Evolutionary conservation across 352 stramenopile species (phyloP).

Genomic region (Phytopythium oedochilum): DNA sequence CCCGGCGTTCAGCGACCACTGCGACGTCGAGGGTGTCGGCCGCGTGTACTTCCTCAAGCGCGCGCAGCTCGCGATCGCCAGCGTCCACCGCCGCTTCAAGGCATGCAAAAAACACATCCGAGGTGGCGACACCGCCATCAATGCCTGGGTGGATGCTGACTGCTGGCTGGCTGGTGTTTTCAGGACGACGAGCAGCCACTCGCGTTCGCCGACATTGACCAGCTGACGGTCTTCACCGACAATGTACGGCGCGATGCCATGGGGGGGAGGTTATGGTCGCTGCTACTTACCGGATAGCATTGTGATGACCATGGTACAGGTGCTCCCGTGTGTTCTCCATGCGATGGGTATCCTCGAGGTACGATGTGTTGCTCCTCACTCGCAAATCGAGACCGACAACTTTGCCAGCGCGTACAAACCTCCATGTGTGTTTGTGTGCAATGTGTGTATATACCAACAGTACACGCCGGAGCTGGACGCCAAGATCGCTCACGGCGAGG

Average conservation of each 20-base stretch:
- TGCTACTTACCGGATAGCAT: neutral
- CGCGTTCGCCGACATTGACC: slow-evolving; percentile 51
- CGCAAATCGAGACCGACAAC: no score
- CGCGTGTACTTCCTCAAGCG: slow-evolving; percentile 69
- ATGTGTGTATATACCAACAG: no score
- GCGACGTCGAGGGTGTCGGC: slow-evolving; percentile 34
- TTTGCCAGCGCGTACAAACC: no score
- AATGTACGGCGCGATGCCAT: no score
- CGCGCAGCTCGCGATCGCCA: slow-evolving; percentile 48
- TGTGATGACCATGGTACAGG: slow-evolving; percentile 15
- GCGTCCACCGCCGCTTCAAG: slow-evolving; percentile 63
- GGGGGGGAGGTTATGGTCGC: no score
- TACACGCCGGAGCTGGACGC: slow-evolving; percentile 49
- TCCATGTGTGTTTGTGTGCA: no score
- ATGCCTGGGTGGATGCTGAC: neutral
- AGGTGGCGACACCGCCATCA: neutral
- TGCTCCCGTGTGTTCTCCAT: slow-evolving; percentile 69
- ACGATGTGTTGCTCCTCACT: slow-evolving; percentile 3
- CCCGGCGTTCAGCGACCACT: slow-evolving; percentile 67
- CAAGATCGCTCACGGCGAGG: slow-evolving; percentile 39
- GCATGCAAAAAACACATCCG: slow-evolving; percentile 9
- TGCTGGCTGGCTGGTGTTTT: no score
- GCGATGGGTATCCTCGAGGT: slow-evolving; percentile 71
- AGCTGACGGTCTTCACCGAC: slow-evolving; percentile 62
- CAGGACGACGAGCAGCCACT: slow-evolving; percentile 46